Evolutionary conservation across 768 basidiomycete genomes (phyloP), one percentile per base, ranked within the genome.

Genomic region (Russula sp.): DNA sequence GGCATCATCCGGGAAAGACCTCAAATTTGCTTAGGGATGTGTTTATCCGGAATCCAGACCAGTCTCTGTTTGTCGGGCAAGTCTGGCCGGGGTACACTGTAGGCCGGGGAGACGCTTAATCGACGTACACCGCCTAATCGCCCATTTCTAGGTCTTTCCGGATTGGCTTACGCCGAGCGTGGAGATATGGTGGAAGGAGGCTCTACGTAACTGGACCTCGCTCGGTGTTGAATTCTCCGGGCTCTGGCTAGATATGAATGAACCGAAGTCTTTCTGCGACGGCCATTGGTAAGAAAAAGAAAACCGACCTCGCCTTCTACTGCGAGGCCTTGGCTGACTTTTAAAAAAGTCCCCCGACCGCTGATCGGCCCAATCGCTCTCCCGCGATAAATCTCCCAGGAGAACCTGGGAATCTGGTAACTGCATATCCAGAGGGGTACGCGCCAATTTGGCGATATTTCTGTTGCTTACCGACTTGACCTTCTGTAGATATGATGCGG

Each of bases 1-100:
- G 10, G 4, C 44, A n/a, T 16, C 51, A 2, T 32, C 35, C 32
- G 31, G 27, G 11, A 49, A 61, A 1, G 31, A 45, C 55, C 14
- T 51, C 44, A 61, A 45, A 55, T 22, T 63, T 49, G 14, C 16
- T 20, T 22, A 87, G 86, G n/a, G 80, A 82, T 53, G 80, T 84
- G 0, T 91, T 85, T 72, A 81, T 92, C 55, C 89, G 83, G 68
- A 90, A 91, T 71, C 85, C 85, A 0, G 85, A 91, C 68, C 85
- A 84, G 0, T 80, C 84, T 42, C 80, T 85, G 68, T 91, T 87
- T 71, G 70, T 89, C 1, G 90, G 90, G 11, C 79, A 85, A 69
- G 88, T 89, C 9, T 91, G 87, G 88, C 88, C 89, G 16, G 87
- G 89, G 27, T 86, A 82, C 72, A 85, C 86, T 7, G 87, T 84